A percentile compares a stretch with the other conserved stretches of the same genome.
These are phyloP conservation scores for Fusarium graminum DNA, from an alignment of 2,329 filamentous ascomycete genomes.

Conservation along the genomic window DNA sequence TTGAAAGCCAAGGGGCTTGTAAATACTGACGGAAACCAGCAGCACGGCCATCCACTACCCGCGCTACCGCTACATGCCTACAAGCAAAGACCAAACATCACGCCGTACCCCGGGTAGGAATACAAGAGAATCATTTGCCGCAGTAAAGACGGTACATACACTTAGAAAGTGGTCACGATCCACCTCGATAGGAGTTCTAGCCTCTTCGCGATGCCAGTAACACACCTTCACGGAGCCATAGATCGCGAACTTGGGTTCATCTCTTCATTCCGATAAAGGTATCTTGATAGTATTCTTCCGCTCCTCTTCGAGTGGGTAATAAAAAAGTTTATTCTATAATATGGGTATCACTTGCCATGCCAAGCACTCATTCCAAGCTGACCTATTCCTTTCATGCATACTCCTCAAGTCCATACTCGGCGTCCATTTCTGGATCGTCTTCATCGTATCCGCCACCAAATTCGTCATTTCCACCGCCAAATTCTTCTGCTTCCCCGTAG, in stretches of 20 bases:
- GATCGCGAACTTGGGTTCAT: background rate
- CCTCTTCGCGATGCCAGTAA: background rate
- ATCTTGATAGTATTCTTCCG: background rate
- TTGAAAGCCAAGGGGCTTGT: too few species aligned
- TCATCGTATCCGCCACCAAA: slow-evolving; percentile 54
- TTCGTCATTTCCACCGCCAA: slow-evolving; percentile 50
- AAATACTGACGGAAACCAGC: too few species aligned
- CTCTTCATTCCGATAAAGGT: background rate
- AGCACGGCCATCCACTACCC: too few species aligned
- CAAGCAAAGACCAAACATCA: too few species aligned
- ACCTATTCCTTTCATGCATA: slow-evolving; percentile 31
- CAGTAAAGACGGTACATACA: background rate
- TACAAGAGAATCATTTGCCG: too few species aligned
- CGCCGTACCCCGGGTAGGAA: too few species aligned
- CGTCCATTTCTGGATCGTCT: slow-evolving; percentile 56
- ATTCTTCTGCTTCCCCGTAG: slow-evolving; percentile 52
- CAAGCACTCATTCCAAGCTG: background rate
- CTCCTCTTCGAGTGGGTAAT: background rate
- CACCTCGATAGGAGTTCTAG: background rate
- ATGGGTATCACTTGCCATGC: slow-evolving; percentile 36
- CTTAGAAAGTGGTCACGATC: background rate
- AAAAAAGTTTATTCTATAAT: slow-evolving; percentile 16
- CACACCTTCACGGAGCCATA: background rate
- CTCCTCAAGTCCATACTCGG: slow-evolving; percentile 53
- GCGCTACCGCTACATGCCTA: too few species aligned